Base-by-base conservation (phyloP, 805 yeast species). In the Hanseniaspora occidentalis region DNA sequence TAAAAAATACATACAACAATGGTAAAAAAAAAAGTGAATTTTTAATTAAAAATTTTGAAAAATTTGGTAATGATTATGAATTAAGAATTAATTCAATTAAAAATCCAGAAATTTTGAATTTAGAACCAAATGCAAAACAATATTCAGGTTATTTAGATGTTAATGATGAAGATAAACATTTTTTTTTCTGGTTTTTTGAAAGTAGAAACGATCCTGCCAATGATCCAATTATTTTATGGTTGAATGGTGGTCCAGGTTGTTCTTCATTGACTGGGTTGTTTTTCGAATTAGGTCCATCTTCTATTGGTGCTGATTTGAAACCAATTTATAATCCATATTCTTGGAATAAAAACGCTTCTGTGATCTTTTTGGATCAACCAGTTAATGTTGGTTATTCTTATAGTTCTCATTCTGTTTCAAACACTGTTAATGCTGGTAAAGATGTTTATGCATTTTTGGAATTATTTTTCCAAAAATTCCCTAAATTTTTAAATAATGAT, bases 171-270 rank as follows among this genome's bases (percentile, higher is more conserved):
- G 96, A 84, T 56, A 85, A 85, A 64, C 96, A 85, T 63, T 78
- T 84, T 57, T 84, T 84, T 65, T 71, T 66, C 54, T 70, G 92
- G 88, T 79, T 79, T 55, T 86, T 85, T 52, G 95, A 85, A 62
- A 79, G 89, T 44, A 75, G 94, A 68, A 80, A 79, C 57, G 88
- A 83, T 60, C 95, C 95, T n/a, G 64, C 64, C 47, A 82, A 70
- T 45, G 95, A 84, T 60, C 95, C 95, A 1, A 68, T 84, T 31
- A 72, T 86, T 38, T 67, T 89, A 49, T 82, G 89, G 97, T 67
- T 88, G 51, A 88, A 88, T 56, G 96, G 96, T 48, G 96, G 96
- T 4, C 96, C 96, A 27, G 96, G 96, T 10, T 88, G 96, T 57
- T 84, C 95, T 0, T 84, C 95, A 1, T 64, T 85, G 56, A 84